phyloP scores from a whole-genome alignment of 1,284 basidiomycete genomes.

The Moesziomyces sp. region DNA sequence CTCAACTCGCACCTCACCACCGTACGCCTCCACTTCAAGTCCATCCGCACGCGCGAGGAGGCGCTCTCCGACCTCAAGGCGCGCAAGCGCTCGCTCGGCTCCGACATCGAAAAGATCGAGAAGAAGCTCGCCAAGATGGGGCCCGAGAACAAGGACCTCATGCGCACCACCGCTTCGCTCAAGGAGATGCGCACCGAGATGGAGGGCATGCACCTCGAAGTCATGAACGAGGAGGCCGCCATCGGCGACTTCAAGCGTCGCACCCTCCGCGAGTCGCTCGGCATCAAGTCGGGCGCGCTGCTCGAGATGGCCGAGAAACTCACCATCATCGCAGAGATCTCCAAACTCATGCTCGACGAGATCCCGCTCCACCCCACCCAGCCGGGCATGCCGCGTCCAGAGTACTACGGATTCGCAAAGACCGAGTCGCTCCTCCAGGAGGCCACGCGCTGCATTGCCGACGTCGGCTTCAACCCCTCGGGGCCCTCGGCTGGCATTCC shows the following conservation, averaged over 20 bases:
- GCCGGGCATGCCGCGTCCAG: conserved; percentile 80
- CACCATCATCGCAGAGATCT: conserved; percentile 83
- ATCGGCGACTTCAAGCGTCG: conserved; percentile 86
- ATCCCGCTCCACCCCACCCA: conserved; percentile 82
- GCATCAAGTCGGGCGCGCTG: conserved; percentile 87
- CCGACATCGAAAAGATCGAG: conserved; percentile 86
- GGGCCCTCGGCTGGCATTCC: conserved; percentile 42
- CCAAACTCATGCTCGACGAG: conserved; percentile 82
- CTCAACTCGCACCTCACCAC: conserved; percentile 80
- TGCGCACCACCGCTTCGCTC: conserved; percentile 79
- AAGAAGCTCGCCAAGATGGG: conserved; percentile 90
- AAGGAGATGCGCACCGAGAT: conserved; percentile 83
- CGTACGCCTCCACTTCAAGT: conserved; percentile 74
- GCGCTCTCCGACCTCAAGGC: conserved; percentile 80
- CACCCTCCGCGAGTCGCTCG: conserved; percentile 78
- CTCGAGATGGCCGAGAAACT: conserved; percentile 88
- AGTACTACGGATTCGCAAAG: conserved; percentile 72
- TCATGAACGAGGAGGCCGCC: conserved; percentile 83
- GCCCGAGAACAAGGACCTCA: conserved; percentile 85
- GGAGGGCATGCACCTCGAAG: conserved; percentile 79
- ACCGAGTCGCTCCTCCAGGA: conserved; percentile 59
- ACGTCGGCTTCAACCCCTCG: conserved; percentile 54
- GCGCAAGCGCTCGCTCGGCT: conserved; percentile 75
- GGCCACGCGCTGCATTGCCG: conserved; percentile 54
- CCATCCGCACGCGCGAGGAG: conserved; percentile 86